Evolutionary conservation across 257 asterid species (phyloP), one percentile per base, ranked within the genome.

Genomic region (Salvia splendens): DNA sequence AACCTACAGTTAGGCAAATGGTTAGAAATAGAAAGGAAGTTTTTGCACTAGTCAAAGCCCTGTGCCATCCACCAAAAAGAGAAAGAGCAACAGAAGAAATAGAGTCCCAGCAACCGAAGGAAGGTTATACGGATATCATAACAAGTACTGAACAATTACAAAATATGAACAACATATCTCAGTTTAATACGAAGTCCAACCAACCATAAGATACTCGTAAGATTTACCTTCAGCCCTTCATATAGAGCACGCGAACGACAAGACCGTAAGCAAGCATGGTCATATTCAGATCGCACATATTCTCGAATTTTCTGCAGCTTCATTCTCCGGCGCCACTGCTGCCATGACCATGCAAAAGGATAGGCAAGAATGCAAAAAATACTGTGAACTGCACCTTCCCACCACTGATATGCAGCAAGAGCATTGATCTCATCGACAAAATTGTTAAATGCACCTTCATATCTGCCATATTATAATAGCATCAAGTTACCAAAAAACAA

Each of bases 191-290:
- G 16, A 61, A 47, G 11, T 63, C 45, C 52, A 47, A 15, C n/a
- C 20, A 30, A 54, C 49, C n/a, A 61, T n/a, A 70, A 59, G 35
- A 71, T 51, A 24, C 69, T 45, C 33, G 8, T 58, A 61, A 64
- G 77, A 53, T 77, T 75, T 65, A 94, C 99, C 99, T 94, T 94
- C 68, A 94, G 81, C 58, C 99, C 99, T 76, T 94, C 98, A 68
- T 91, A 94, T n/a, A 94, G 84, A 65, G 99, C 99, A 73, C 99
- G 99, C 4, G 99, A 94, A 68, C 99, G 95, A 72, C 99, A 94
- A 75, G 99, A 94, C 54, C 99, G 95, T 75, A 94, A 84, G 84
- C 99, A 94, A 79, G 99, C 86, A 77, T 94, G 98, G 77, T 94
- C 96, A 70, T 94, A 94, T 70, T 91, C 98, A 70, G 99, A 94